Evolutionary conservation across 2,329 filamentous ascomycete species (phyloP).

Genomic region (Pyricularia sp.): DNA sequence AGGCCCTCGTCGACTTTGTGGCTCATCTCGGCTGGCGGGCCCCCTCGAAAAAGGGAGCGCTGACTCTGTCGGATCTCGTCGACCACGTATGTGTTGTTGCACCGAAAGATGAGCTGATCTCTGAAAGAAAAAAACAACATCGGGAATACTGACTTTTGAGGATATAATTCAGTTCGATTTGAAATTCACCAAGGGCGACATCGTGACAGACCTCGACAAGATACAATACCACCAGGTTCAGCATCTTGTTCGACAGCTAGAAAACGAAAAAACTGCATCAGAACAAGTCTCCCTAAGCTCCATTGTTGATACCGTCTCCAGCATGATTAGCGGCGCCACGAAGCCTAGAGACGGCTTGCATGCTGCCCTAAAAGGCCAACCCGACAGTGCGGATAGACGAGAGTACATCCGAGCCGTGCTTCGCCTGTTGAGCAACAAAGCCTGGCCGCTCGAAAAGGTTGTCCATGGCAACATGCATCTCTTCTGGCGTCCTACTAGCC

Average conservation of each 20-base stretch:
- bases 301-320: neutral
- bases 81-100: constrained; percentile 39
- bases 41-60: constrained; percentile 46
- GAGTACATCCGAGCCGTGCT: constrained; percentile 8
- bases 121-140: neutral
- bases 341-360: neutral
- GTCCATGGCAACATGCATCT: constrained; percentile 13
- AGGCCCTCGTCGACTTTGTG: constrained; percentile 61
- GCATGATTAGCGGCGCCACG: neutral
- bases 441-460: constrained; percentile 3
- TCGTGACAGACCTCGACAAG: constrained; percentile 69
- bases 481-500: constrained; percentile 13
- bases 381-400: neutral
- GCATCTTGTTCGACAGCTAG: constrained; percentile 12
- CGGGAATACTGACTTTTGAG: neutral
- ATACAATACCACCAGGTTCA: constrained; percentile 59
- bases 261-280: constrained; percentile 1
- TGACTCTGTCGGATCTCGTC: constrained; percentile 58
- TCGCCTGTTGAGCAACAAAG: constrained; percentile 8
- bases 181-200: constrained; percentile 84
- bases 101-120: neutral
- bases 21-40: constrained; percentile 78
- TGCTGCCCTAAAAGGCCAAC: neutral
- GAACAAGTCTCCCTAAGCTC: neutral
- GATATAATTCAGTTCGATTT: constrained; percentile 50